Base-by-base conservation (phyloP, 225 moss, liverwort and hornwort species). In the Pseudisothecium myosuroides region DNA sequence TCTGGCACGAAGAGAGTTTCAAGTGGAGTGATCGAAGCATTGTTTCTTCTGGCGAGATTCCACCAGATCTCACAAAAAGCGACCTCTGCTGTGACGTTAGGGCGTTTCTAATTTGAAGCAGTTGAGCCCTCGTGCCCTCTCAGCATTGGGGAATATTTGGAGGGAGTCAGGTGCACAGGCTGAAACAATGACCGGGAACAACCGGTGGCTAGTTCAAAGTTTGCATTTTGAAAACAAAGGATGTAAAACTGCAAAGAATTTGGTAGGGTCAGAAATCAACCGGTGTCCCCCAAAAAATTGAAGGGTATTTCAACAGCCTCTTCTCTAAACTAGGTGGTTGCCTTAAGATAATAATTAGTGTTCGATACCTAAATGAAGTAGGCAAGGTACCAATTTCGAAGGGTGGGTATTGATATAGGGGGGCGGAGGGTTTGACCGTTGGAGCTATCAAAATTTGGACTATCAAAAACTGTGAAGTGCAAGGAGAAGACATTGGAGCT, bases 281-380 rank as follows among this genome's bases (percentile, higher is more conserved):
- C 0, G 3, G 1, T 67, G 11, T 2, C 4, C 17, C 1, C 5
- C 0, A 11, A 21, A 36, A 36, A 67, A n/a, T 2, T 10, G 1
- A 39, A 69, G 24, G 69, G n/a, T 24, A 39, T 39, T 69, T 43
- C 26, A 26, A 27, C 2, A 0, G 0, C 26, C 27, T 72, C 43
- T 3, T 43, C 26, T 2, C 1, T 27, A 41, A 20, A 37, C 21
- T 0, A 0, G 49, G 49, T 49, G 49, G 49, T 49, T 49, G 49
- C 49, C 49, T 11, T 49, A 10, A 49, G 49, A 49, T 49, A 49
- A 49, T 49, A 49, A 49, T 49, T 49, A 49, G 49, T 49, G 49
- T 49, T 49, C 11, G 20, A 37, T 21, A 11, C 11, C 10, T 0
- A 4, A 4, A n/a, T 67, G n/a, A n/a, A 6, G 4, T 21, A 21